phyloP scores from a whole-genome alignment of 495 filamentous ascomycete species.

The Podospora pseudopauciseta region DNA sequence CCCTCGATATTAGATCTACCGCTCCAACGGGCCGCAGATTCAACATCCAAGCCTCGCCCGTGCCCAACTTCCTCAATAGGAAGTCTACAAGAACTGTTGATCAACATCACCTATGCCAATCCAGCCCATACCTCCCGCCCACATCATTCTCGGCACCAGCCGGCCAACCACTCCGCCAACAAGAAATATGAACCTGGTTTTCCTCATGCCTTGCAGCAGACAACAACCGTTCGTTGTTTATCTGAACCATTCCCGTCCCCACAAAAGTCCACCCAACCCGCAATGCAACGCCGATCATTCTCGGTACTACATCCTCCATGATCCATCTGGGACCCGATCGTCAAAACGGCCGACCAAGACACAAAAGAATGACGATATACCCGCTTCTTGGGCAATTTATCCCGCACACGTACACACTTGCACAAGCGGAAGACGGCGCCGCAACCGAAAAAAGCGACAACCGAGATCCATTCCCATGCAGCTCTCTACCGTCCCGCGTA shows the following conservation, averaged over 20 bases:
- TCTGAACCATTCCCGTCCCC: not conserved
- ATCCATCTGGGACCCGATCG: not conserved
- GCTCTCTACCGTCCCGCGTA: not conserved
- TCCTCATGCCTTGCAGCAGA: not conserved
- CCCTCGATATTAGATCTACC: conserved; percentile 17
- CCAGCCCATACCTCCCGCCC: not conserved
- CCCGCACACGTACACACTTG: not conserved
- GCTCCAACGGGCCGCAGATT: conserved; percentile 11
- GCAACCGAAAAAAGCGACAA: not conserved
- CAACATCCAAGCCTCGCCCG: not conserved
- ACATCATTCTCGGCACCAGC: not conserved
- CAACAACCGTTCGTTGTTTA: not conserved
- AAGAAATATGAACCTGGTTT: not conserved
- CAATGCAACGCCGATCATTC: not conserved
- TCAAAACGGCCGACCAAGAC: not conserved
- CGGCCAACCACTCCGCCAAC: not conserved
- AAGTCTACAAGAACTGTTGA: not conserved
- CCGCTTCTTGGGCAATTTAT: not conserved
- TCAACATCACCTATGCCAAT: not conserved
- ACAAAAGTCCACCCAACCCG: not conserved
- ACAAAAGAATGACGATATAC: not conserved
- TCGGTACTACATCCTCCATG: not conserved
- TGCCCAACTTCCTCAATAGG: not conserved
- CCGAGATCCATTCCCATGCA: not conserved
- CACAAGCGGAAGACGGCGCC: not conserved